Evolutionary conservation across 1,284 basidiomycete genomes (phyloP).

Genomic region (Apiotrichum domesticum): DNA sequence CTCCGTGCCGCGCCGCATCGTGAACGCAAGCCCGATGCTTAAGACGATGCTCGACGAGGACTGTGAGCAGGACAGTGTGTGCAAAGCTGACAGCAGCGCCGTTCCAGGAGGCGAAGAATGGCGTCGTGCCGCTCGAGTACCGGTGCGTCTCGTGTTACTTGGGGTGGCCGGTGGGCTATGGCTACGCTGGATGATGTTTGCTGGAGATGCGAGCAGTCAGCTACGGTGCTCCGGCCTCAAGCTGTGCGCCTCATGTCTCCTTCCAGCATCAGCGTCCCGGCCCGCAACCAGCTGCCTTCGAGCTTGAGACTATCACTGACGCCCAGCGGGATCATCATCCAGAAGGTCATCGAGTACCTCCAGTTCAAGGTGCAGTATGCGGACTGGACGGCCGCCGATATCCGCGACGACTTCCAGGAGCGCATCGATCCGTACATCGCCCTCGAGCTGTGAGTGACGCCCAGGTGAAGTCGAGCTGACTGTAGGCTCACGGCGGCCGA

Average conservation of each 20-base stretch:
- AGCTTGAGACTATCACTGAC: too few species aligned
- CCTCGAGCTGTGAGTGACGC: conserved; percentile 52
- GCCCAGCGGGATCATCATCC: conserved; percentile 49
- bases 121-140: conserved; percentile 44
- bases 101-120: conserved; percentile 47
- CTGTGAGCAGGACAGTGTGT: conserved; percentile 23
- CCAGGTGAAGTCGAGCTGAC: conserved; percentile 2
- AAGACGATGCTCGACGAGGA: conserved; percentile 44
- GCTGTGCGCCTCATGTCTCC: too few species aligned
- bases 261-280: too few species aligned
- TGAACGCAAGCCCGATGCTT: conserved; percentile 44
- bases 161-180: too few species aligned
- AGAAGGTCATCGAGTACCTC: conserved; percentile 56
- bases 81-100: conserved; percentile 27
- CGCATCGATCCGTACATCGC: conserved; percentile 55
- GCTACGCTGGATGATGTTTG: too few species aligned
- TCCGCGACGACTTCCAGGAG: conserved; percentile 53
- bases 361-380: conserved; percentile 52
- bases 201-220: too few species aligned
- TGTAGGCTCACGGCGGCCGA: conserved; percentile 46
- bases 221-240: too few species aligned
- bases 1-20: conserved; percentile 41
- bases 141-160: conserved; percentile 28
- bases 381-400: conserved; percentile 45
- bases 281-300: too few species aligned